phyloP scores from a whole-genome alignment of 345 rosid species.

The Citrus mangshanensis region DNA sequence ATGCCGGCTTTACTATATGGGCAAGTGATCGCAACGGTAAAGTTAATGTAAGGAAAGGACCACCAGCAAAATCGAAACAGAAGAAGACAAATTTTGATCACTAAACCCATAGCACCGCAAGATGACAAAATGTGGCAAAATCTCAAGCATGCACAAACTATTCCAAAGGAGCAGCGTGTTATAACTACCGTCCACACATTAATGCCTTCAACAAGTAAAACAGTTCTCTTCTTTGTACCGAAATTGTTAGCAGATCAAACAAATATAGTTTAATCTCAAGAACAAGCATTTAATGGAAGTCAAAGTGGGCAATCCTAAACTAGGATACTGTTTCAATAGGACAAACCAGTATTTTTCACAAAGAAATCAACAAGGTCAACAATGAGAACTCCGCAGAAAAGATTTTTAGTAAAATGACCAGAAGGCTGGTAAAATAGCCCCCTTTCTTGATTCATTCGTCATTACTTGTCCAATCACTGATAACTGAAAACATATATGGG shows the following conservation, averaged over 20 bases:
- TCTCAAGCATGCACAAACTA: neutral
- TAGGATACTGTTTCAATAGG: neutral
- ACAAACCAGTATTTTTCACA: neutral
- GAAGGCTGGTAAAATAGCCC: neutral
- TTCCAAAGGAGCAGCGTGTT: neutral
- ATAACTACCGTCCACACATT: neutral
- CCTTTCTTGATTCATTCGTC: neutral
- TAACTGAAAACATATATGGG: neutral
- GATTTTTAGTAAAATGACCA: neutral
- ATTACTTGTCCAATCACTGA: neutral
- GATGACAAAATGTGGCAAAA: neutral
- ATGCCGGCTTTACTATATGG: neutral
- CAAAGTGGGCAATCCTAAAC: neutral
- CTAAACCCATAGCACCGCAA: neutral
- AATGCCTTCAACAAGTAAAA: neutral
- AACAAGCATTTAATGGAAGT: neutral
- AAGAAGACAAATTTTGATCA: neutral
- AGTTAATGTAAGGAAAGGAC: neutral
- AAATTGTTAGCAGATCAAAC: neutral
- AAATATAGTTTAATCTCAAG: neutral
- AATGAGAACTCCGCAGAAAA: neutral
- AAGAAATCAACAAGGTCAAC: neutral
- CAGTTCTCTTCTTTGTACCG: neutral
- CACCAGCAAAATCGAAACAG: neutral
- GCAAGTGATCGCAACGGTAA: neutral